phyloP scores from a whole-genome alignment of 495 filamentous ascomycete species.

The Neurospora terricola region DNA sequence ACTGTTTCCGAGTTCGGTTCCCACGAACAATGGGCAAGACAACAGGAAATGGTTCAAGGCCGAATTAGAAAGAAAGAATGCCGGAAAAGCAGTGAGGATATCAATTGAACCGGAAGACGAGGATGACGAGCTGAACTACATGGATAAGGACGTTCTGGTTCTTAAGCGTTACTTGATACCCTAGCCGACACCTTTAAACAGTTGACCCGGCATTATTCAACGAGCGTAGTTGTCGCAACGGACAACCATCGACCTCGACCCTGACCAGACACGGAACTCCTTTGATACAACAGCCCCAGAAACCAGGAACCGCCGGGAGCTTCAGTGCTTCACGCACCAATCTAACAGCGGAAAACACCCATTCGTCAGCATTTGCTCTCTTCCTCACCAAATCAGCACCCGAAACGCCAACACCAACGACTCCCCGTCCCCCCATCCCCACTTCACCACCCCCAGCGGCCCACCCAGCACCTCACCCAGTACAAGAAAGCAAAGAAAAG shows the following conservation, averaged over 20 bases:
- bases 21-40: neutral
- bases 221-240: neutral
- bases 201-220: neutral
- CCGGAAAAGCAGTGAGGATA: neutral
- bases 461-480: neutral
- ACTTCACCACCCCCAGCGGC: neutral
- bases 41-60: neutral
- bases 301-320: neutral
- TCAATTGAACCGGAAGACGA: too few relatives aligned
- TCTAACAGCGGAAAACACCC: neutral
- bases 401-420: neutral
- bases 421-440: neutral
- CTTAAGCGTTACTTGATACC: too few relatives aligned
- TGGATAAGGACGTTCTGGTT: too few relatives aligned
- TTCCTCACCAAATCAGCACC: neutral
- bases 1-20: neutral
- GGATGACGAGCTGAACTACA: too few relatives aligned
- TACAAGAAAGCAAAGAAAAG: neutral
- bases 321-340: neutral
- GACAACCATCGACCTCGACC: too few relatives aligned
- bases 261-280: neutral
- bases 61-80: neutral
- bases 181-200: neutral
- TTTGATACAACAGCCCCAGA: neutral
- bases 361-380: neutral